These are phyloP conservation scores for Taphrina flavorubra DNA, from an alignment of 1,139 yeast species.

Conservation along the genomic window DNA sequence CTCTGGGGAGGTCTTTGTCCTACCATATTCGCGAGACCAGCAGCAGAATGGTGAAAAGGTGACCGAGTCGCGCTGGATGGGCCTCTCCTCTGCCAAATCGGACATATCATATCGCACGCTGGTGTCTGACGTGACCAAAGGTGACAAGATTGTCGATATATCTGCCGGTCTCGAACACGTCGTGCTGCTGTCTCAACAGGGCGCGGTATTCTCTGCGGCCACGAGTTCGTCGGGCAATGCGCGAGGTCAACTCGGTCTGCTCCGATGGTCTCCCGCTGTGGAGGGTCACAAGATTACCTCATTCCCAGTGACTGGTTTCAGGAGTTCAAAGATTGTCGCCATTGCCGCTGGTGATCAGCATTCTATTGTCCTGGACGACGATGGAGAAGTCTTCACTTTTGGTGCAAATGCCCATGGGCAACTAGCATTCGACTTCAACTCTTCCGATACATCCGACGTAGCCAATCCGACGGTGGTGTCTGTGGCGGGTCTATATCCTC, in stretches of 20 bases:
- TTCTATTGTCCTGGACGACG: conserved; percentile 66
- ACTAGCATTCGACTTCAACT: conserved; percentile 68
- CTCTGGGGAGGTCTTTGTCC: conserved; percentile 61
- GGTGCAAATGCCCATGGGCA: conserved; percentile 86
- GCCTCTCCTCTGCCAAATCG: conserved; percentile 30
- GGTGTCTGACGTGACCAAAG: conserved; percentile 49
- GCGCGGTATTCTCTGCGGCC: conserved; percentile 58
- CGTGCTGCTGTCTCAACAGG: conserved; percentile 61
- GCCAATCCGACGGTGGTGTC: conserved; percentile 70
- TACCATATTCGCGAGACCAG: conserved; percentile 55
- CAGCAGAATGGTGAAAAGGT: conserved; percentile 44
- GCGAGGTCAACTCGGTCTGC: conserved; percentile 79
- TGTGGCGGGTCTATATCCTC: conserved; percentile 54
- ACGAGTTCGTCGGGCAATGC: conserved; percentile 52
- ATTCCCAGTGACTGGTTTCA: conserved; percentile 51
- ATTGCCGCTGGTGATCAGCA: conserved; percentile 79
- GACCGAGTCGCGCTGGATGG: conserved; percentile 37
- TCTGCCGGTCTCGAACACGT: conserved; percentile 72
- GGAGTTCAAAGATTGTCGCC: conserved; percentile 49
- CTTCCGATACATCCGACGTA: conserved; percentile 67
- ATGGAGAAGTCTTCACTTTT: conserved; percentile 77
- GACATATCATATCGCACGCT: conserved; percentile 23
- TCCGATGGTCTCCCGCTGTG: conserved; percentile 50
- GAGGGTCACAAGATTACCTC: conserved; percentile 43
- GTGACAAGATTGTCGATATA: conserved; percentile 61